Conservation (phyloP, 2,329 filamentous ascomycete genomes). For the Epichloe uncinata region DNA sequence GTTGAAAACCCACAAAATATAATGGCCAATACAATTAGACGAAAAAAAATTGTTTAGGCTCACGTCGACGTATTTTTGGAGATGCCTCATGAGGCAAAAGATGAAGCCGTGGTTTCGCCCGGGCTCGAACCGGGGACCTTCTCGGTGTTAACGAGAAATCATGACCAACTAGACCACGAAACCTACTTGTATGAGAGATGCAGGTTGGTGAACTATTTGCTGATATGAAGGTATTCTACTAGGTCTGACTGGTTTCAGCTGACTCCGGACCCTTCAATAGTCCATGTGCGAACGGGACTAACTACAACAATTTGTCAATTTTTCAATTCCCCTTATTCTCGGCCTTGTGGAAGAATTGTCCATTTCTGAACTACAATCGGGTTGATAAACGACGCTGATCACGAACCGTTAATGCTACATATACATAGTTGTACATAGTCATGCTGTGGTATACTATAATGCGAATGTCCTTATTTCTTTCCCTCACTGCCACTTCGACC, state of each 20-base stretch:
- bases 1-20: no score
- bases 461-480: neutral
- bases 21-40: no score
- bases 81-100: constrained; percentile 2
- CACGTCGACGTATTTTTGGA: no score
- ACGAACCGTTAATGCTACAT: neutral
- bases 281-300: no score
- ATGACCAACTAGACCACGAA: constrained; percentile 28
- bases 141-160: constrained; percentile 27
- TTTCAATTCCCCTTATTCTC: no score
- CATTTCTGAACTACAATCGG: no score
- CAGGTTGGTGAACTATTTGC: neutral
- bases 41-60: rapidly evolving
- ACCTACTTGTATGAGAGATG: constrained; percentile 7
- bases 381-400: neutral
- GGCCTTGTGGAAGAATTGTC: no score
- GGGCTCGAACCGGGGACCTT: constrained; percentile 27
- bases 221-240: rapidly evolving
- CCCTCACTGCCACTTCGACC: constrained; percentile 14
- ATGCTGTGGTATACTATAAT: neutral
- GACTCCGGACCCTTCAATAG: no score
- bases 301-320: no score
- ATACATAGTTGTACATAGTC: neutral
- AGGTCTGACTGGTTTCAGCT: no score
- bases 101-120: constrained; percentile 21